phyloP scores from a whole-genome alignment of 2,329 filamentous ascomycete species.

The Harringtonia aguacate region DNA sequence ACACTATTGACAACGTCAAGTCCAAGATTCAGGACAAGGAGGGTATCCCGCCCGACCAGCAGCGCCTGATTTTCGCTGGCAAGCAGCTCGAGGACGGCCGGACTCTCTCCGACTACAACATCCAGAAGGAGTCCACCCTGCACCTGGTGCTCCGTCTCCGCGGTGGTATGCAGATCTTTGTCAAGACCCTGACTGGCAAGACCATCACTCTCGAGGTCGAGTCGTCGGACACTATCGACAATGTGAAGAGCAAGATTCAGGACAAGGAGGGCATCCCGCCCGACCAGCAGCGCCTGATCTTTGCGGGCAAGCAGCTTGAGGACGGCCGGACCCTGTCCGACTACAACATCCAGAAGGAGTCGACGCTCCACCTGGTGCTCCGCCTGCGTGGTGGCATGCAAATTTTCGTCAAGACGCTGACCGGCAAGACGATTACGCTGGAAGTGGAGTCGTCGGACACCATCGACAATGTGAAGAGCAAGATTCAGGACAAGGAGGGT shows the following conservation, averaged over 20 bases:
- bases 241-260: slow-evolving; percentile 89
- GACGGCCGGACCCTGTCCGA: slow-evolving; percentile 85
- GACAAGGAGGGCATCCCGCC: slow-evolving; percentile 91
- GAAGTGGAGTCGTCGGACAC: slow-evolving; percentile 60
- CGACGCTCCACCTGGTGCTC: slow-evolving; percentile 69
- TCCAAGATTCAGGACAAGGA: slow-evolving; percentile 97
- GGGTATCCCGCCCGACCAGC: slow-evolving; percentile 90
- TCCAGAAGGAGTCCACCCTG: slow-evolving; percentile 84
- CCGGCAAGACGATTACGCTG: slow-evolving; percentile 59
- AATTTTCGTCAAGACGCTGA: slow-evolving; percentile 62
- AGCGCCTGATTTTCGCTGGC: slow-evolving; percentile 90
- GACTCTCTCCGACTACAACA: slow-evolving; percentile 87
- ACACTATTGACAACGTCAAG: slow-evolving; percentile 96
- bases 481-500: slow-evolving; percentile 64
- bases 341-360: slow-evolving; percentile 96
- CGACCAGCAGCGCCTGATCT: slow-evolving; percentile 89
- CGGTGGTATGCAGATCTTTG: slow-evolving; percentile 84
- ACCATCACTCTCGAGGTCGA: slow-evolving; percentile 91
- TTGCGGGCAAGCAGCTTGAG: slow-evolving; percentile 87
- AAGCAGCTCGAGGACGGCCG: slow-evolving; percentile 95
- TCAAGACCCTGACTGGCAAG: slow-evolving; percentile 83
- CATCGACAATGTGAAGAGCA: slow-evolving; percentile 60
- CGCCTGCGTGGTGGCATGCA: slow-evolving; percentile 75
- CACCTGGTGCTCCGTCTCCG: slow-evolving; percentile 80
- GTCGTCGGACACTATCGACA: slow-evolving; percentile 83